phyloP scores from a whole-genome alignment of 352 stramenopile genomes.

The Aphanomyces invadans region DNA sequence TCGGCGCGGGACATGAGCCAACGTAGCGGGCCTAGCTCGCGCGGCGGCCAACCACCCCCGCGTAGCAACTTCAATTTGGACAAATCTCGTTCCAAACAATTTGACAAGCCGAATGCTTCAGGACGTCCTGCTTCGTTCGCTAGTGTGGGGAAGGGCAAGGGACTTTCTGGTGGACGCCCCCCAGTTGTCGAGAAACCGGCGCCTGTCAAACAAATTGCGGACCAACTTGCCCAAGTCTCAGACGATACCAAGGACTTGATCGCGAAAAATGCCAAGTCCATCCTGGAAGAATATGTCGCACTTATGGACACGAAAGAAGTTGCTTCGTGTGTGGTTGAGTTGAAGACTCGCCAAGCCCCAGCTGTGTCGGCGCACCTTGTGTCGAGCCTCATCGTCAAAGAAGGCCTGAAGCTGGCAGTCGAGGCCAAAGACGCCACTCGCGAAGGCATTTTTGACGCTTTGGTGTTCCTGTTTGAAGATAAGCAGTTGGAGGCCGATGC shows the following conservation, averaged over 20 bases:
- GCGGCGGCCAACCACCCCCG: background rate
- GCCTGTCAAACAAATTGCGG: background rate
- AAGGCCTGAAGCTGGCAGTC: constrained; percentile 48
- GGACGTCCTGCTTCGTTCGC: background rate
- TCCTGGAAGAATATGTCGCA: constrained; percentile 67
- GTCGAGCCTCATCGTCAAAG: constrained; percentile 38
- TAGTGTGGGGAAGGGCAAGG: background rate
- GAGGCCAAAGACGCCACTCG: constrained; percentile 55
- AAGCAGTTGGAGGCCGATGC: constrained; percentile 47
- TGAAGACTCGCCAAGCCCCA: constrained; percentile 48
- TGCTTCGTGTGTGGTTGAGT: constrained; percentile 48
- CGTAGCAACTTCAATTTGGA: constrained; percentile 6
- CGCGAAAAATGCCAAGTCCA: constrained; percentile 68
- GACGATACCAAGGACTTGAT: constrained; percentile 60
- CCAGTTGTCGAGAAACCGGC: background rate
- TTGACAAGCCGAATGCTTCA: background rate
- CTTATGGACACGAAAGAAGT: constrained; percentile 66
- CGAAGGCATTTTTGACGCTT: constrained; percentile 54
- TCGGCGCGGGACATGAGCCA: constrained; percentile 32
- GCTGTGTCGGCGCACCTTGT: constrained; percentile 19
- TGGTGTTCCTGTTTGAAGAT: constrained; percentile 59
- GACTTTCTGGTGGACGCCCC: background rate
- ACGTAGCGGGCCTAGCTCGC: constrained; percentile 11
- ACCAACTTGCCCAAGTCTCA: background rate
- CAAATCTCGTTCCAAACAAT: constrained; percentile 6